Evolutionary conservation across 2,329 filamentous ascomycete genomes (phyloP).

Genomic region (Fusarium beomiforme): DNA sequence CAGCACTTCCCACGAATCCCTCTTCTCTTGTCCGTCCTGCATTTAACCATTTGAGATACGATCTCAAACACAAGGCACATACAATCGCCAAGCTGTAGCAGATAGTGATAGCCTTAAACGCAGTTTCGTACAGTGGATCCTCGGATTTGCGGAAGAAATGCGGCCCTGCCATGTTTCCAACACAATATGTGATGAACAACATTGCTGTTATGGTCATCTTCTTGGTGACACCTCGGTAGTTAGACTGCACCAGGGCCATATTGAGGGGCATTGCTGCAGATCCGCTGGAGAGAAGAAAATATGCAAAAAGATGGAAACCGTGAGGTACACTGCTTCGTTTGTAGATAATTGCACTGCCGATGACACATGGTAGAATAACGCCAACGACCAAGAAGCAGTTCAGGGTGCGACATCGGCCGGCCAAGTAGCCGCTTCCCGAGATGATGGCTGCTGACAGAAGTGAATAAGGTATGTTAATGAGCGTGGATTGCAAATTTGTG

Average conservation of each 20-base stretch:
- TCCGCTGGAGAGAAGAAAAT: conserved; percentile 65
- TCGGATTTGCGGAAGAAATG: conserved; percentile 63
- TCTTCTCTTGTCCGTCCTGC: conserved; percentile 53
- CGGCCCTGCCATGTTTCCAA: conserved; percentile 65
- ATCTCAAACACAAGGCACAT: conserved; percentile 55
- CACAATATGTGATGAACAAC: conserved; percentile 65
- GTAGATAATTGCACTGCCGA: conserved; percentile 64
- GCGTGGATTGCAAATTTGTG: conserved; percentile 61
- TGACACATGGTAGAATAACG: conserved; percentile 61
- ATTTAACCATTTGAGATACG: conserved; percentile 60
- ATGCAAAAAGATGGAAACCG: conserved; percentile 63
- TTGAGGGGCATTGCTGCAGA: conserved; percentile 64
- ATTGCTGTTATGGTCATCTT: conserved; percentile 68
- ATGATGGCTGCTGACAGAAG: conserved; percentile 60
- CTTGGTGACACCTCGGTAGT: conserved; percentile 67
- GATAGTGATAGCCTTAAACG: conserved; percentile 65
- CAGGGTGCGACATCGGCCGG: conserved; percentile 60
- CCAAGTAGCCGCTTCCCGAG: conserved; percentile 59
- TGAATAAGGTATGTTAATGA: conserved; percentile 69
- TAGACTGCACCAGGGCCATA: conserved; percentile 65
- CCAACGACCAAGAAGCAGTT: conserved; percentile 62
- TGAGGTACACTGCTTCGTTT: conserved; percentile 52
- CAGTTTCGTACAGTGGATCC: conserved; percentile 62
- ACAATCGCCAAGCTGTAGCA: conserved; percentile 63
- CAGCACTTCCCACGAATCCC: conserved; percentile 56